Evolutionary conservation across 495 filamentous ascomycete genomes (phyloP).

Genomic region (Lasiosphaeris hirsuta): DNA sequence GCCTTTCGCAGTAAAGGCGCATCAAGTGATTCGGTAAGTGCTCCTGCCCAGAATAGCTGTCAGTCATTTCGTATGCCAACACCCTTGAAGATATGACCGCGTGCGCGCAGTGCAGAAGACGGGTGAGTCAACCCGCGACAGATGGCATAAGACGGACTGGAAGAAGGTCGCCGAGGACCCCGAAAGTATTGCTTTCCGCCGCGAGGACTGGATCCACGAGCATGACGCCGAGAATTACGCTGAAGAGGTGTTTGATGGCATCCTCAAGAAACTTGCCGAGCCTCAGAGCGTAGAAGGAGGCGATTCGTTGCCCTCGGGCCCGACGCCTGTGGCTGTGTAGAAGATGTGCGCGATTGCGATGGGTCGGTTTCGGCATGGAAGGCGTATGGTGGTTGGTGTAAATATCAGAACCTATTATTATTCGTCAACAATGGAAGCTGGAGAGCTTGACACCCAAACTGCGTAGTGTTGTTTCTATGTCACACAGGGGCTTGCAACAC

Average conservation of each 20-base stretch:
- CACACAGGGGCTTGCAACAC: too few relatives aligned
- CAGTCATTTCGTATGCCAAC: slow-evolving; percentile 6
- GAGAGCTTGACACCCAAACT: too few relatives aligned
- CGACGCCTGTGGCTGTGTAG: slow-evolving; percentile 13
- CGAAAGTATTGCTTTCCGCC: slow-evolving; percentile 50
- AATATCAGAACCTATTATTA: too few relatives aligned
- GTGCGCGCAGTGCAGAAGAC: slow-evolving; percentile 50
- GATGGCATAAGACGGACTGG: slow-evolving; percentile 59
- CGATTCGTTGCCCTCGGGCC: slow-evolving; percentile 11
- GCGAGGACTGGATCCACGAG: slow-evolving; percentile 56
- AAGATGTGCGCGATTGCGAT: not conserved
- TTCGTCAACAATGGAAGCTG: too few relatives aligned
- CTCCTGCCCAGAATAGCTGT: not conserved
- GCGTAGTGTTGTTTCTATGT: too few relatives aligned
- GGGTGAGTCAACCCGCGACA: slow-evolving; percentile 50
- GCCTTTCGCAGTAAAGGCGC: slow-evolving; percentile 41
- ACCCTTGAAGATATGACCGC: slow-evolving; percentile 36
- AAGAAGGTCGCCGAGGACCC: slow-evolving; percentile 48
- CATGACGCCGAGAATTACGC: slow-evolving; percentile 56
- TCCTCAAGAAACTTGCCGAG: slow-evolving; percentile 26
- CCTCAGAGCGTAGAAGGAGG: slow-evolving; percentile 7
- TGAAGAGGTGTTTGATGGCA: slow-evolving; percentile 48
- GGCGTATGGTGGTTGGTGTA: too few relatives aligned
- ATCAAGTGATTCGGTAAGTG: slow-evolving; percentile 46
- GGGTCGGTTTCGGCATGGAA: too few relatives aligned